Conservation (phyloP, 345 rosid genomes). For the Gossypium sturtianum region DNA sequence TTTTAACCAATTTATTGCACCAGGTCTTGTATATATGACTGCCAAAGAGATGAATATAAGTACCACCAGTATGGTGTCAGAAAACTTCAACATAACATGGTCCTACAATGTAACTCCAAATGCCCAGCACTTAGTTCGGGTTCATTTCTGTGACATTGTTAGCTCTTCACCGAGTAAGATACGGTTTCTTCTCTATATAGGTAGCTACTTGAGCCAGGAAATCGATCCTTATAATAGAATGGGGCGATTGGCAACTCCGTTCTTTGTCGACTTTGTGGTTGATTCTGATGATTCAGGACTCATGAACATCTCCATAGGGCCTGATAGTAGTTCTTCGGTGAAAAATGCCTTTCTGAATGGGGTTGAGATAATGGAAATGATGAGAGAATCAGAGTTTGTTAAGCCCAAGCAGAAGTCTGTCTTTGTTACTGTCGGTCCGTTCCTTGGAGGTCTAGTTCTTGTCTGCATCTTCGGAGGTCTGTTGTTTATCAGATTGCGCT, state of each 20-base stretch:
- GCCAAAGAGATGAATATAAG: conserved; percentile 25
- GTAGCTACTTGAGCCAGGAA: conserved; percentile 1
- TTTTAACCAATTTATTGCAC: conserved; percentile 27
- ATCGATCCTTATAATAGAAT: conserved; percentile 9
- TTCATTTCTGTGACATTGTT: conserved; percentile 51
- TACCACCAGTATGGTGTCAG: neutral
- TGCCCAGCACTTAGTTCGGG: conserved; percentile 36
- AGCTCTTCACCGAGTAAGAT: neutral
- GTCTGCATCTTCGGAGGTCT: conserved; percentile 21
- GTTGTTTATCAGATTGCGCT: neutral
- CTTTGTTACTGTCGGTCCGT: conserved; percentile 21
- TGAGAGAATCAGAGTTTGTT: conserved; percentile 8
- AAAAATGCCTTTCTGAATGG: conserved; percentile 42
- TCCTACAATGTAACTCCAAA: conserved; percentile 33
- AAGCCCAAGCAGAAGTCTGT: neutral
- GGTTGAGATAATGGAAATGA: conserved; percentile 44
- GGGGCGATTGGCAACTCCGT: conserved; percentile 19
- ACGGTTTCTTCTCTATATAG: conserved; percentile 33
- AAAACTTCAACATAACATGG: conserved; percentile 39
- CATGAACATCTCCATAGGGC: conserved; percentile 31
- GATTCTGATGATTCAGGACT: conserved; percentile 37
- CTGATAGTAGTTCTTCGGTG: conserved; percentile 8
- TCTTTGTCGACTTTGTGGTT: conserved; percentile 34
- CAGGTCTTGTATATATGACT: conserved; percentile 37
- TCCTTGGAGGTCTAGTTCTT: conserved; percentile 23